Evolutionary conservation across 257 asterid species (phyloP).

Genomic region (Anisodus acutangulus): DNA sequence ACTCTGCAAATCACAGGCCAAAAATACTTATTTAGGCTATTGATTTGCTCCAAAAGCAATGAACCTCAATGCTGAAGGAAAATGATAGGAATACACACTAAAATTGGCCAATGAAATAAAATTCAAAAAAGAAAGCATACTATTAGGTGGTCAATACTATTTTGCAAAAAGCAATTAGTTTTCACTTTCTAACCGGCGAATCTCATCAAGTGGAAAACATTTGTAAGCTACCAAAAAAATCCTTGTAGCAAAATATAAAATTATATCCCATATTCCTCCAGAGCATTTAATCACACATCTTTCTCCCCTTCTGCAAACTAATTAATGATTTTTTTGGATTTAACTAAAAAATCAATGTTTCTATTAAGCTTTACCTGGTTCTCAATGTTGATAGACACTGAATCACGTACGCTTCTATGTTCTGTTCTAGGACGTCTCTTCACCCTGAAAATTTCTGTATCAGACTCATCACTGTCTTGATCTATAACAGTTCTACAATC

Average conservation of each 20-base stretch:
- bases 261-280: not conserved
- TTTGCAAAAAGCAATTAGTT: not conserved
- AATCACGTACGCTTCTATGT: conserved; percentile 47
- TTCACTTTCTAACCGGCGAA: not conserved
- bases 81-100: not conserved
- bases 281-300: not conserved
- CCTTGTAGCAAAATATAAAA: not conserved
- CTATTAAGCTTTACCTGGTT: conserved; percentile 58
- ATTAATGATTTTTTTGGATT: not conserved
- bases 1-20: conserved; percentile 45
- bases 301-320: not conserved
- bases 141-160: not conserved
- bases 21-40: not conserved
- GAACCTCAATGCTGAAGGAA: conserved; percentile 12
- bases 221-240: not conserved
- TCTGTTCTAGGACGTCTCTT: conserved; percentile 77
- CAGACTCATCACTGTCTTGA: conserved; percentile 77
- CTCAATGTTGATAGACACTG: conserved; percentile 46
- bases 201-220: not conserved
- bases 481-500: conserved; percentile 42
- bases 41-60: not conserved
- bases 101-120: not conserved
- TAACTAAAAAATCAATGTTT: not conserved
- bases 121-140: not conserved
- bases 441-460: conserved; percentile 86